These are phyloP conservation scores for Xylariaceae sp. DNA, from an alignment of 2,329 filamentous ascomycete genomes.

Conservation along the genomic window DNA sequence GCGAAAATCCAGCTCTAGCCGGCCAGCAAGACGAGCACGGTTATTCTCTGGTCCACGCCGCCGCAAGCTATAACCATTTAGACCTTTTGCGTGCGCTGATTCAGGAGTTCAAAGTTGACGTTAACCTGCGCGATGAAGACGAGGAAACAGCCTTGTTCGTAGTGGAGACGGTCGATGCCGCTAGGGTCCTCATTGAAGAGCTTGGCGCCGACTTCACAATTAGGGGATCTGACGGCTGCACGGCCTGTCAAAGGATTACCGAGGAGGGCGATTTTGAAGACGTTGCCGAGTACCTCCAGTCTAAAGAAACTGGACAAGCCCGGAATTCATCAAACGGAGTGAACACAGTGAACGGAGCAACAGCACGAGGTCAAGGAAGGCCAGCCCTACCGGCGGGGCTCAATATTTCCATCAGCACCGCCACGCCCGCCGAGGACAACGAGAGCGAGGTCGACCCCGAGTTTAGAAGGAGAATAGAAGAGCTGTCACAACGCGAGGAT, in stretches of 20 bases:
- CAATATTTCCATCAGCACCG: constrained; percentile 69
- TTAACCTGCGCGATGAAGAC: constrained; percentile 84
- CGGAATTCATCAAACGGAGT: constrained; percentile 27
- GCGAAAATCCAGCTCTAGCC: constrained; percentile 68
- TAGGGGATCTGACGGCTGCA: constrained; percentile 68
- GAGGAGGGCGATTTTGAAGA: constrained; percentile 72
- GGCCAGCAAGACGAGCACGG: constrained; percentile 80
- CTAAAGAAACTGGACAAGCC: constrained; percentile 30
- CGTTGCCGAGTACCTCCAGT: constrained; percentile 64
- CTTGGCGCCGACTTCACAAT: constrained; percentile 62
- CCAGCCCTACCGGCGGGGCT: constrained; percentile 70
- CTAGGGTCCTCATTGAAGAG: constrained; percentile 75
- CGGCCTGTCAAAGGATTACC: constrained; percentile 73
- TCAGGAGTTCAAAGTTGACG: constrained; percentile 67
- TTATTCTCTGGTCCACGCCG: constrained; percentile 90
- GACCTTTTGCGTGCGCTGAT: constrained; percentile 72
- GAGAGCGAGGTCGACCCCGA: constrained; percentile 68
- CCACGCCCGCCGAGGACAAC: constrained; percentile 57
- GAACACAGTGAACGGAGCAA: constrained; percentile 26
- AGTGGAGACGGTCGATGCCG: constrained; percentile 74
- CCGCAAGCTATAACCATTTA: constrained; percentile 84
- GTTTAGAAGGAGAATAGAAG: constrained; percentile 79
- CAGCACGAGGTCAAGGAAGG: constrained; percentile 35
- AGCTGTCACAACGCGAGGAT: constrained; percentile 76
- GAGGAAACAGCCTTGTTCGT: constrained; percentile 92